Evolutionary conservation across 2,329 filamentous ascomycete species (phyloP), one percentile per base, ranked within the genome.

Genomic region (Fonsecaea monophora): DNA sequence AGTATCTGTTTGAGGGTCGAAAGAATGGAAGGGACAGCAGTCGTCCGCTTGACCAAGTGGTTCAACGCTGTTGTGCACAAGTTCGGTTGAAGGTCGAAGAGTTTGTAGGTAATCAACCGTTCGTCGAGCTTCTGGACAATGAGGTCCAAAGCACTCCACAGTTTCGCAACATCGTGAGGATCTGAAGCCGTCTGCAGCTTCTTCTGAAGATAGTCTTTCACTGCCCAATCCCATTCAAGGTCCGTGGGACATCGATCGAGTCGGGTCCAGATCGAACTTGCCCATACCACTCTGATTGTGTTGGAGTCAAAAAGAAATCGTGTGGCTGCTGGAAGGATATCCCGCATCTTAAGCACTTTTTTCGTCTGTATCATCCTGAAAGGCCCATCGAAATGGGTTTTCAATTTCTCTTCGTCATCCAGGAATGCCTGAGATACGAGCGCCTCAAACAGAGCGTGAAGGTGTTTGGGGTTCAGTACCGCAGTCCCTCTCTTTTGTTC

Each of bases 361-460:
- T 90, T 94, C 13, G 87, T 87, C 77, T 94, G 92, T 1, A 96
- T 88, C 25, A 92, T 85, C 71, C 87, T 84, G 77, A 98, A 97
- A 10, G 96, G 92, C 71, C 85, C 87, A 75, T 97, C 91, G 76
- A 98, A 97, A 70, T 89, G 84, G 34, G 81, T 73, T 63, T 79
- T 75, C 25, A 90, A 77, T 21, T 84, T 78, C 18, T 80, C 77
- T 63, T 87, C 84, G 69, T 85, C 82, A 25, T 81, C 78, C 68
- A 97, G 83, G 75, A 96, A 92, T 0, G 90, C 85, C 71, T 93
- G 87, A 77, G 91, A 96, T 77, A 93, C 96, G 60, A 98, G 81
- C 0, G 91, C 90, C 77, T 98, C 94, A 73, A 96, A 97, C 35
- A 98, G 86, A 10, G 92, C 90, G 66, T 95, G 86, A 59, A 96